These are phyloP conservation scores for Starmera amethionina DNA, from an alignment of 805 yeast genomes.

Conservation along the genomic window DNA sequence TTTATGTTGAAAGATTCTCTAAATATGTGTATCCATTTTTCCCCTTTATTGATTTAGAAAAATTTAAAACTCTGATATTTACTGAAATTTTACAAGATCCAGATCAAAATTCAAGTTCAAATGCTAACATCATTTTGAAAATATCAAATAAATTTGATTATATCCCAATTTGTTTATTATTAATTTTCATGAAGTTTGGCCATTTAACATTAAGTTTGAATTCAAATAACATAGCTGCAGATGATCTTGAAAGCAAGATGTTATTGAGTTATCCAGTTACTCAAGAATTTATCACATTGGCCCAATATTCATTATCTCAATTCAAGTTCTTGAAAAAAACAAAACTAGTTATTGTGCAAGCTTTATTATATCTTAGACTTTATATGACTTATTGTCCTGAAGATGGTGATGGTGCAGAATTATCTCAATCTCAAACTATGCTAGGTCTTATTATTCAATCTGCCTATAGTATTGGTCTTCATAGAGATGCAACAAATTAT, in stretches of 20 bases:
- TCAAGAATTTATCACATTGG: constrained; percentile 26
- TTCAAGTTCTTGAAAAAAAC: constrained; percentile 30
- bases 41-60: constrained; percentile 34
- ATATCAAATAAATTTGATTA: constrained; percentile 31
- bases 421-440: constrained; percentile 29
- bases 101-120: constrained; percentile 6
- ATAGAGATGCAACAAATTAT: constrained; percentile 34
- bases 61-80: constrained; percentile 22
- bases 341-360: constrained; percentile 32
- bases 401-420: constrained; percentile 37
- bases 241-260: constrained; percentile 15
- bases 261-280: constrained; percentile 27
- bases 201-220: constrained; percentile 27
- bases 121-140: constrained; percentile 20
- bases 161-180: constrained; percentile 28
- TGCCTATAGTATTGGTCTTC: constrained; percentile 35
- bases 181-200: constrained; percentile 31
- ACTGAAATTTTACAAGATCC: constrained; percentile 24
- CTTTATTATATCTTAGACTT: constrained; percentile 28
- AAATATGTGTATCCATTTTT: constrained; percentile 34
- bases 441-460: constrained; percentile 31
- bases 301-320: constrained; percentile 29
- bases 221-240: constrained; percentile 13
- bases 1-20: constrained; percentile 33
- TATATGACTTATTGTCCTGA: constrained; percentile 37